Evolutionary conservation across 2,329 filamentous ascomycete species (phyloP), one percentile per base, ranked within the genome.

Genomic region (Tolypocladium capitatum): DNA sequence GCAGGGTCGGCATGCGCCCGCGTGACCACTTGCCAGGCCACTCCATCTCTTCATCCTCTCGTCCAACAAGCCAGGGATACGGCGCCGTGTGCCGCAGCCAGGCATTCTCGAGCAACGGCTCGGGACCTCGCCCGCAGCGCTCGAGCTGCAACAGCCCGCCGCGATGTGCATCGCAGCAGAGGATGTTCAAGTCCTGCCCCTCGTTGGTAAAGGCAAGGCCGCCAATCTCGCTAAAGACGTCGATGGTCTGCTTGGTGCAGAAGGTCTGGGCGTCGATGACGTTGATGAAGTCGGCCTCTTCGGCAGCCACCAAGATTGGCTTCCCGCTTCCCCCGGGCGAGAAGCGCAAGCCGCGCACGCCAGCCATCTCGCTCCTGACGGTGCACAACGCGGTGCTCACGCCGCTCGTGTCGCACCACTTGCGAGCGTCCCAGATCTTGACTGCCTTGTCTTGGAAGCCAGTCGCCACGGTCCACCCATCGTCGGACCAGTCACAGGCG

Each of bases 401-500:
- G 6, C 77, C 77, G 5, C 73, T 66, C 9, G 73, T 72, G 47
- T 73, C 67, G 41, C 66, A 72, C 81, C 83, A 86, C 47, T 76
- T 79, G 9, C 86, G 75, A 8, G 84, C 82, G 60, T 91, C 86
- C 80, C 83, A 90, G 44, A 91, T 78, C 53, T 81, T 79, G 54
- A 90, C 73, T 28, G 73, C 75, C 60, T 75, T 82, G 62, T 91
- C 86, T 62, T 91, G 85, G 51, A 83, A 83, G 21, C 81, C 85
- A 0, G 86, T 90, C 13, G 86, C 86, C 20, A 90, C 74, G 13
- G 81, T 83, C 67, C 81, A 80, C 31, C 84, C 85, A 59, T 90
- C 82, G 46, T 84, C 80, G 18, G 84, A 82, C 86, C 86, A 91
- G 54, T 83, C 85, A 57, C 83, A 88, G 2, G 85, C 80, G 57